phyloP scores from a whole-genome alignment of 208 protist species.

The Angomonas desouzai region DNA sequence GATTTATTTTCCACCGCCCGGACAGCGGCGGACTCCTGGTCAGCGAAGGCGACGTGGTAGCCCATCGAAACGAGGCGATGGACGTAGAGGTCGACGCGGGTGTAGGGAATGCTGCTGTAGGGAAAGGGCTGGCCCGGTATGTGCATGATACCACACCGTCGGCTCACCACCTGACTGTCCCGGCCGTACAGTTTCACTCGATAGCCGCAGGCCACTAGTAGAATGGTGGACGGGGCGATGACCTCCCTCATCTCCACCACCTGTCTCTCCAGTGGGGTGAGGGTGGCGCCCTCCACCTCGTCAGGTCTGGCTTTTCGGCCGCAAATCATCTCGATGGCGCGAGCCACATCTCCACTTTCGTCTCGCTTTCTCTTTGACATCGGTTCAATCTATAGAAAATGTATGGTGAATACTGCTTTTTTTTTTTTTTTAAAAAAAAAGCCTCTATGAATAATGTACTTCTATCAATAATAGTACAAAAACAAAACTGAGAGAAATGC shows the following conservation, averaged over 20 bases:
- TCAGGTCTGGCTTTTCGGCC: slow-evolving; percentile 20
- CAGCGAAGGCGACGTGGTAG: slow-evolving; percentile 85
- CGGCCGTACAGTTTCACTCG: slow-evolving; percentile 80
- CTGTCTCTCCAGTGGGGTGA: slow-evolving; percentile 83
- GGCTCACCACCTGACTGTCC: slow-evolving; percentile 79
- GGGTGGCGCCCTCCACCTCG: slow-evolving; percentile 29
- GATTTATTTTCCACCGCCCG: slow-evolving; percentile 62
- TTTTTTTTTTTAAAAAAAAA: neutral
- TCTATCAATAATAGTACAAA: slow-evolving; percentile 5
- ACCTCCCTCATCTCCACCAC: slow-evolving; percentile 61
- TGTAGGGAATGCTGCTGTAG: slow-evolving; percentile 81
- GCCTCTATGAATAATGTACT: neutral
- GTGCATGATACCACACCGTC: slow-evolving; percentile 84
- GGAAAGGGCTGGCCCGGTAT: slow-evolving; percentile 76
- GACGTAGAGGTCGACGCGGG: slow-evolving; percentile 73
- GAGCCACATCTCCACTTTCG: slow-evolving; percentile 31
- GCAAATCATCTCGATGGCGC: slow-evolving; percentile 66
- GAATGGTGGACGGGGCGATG: slow-evolving; percentile 49
- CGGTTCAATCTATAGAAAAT: neutral
- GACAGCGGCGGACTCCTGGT: slow-evolving; percentile 82
- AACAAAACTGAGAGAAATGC: too few relatives aligned
- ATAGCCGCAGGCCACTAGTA: slow-evolving; percentile 88
- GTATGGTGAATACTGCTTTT: too few relatives aligned
- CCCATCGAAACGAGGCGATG: slow-evolving; percentile 85
- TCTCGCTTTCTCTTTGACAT: slow-evolving; percentile 66